These are phyloP conservation scores for Leucocoprinus leucothites DNA, from an alignment of 768 basidiomycete species.

Conservation along the genomic window DNA sequence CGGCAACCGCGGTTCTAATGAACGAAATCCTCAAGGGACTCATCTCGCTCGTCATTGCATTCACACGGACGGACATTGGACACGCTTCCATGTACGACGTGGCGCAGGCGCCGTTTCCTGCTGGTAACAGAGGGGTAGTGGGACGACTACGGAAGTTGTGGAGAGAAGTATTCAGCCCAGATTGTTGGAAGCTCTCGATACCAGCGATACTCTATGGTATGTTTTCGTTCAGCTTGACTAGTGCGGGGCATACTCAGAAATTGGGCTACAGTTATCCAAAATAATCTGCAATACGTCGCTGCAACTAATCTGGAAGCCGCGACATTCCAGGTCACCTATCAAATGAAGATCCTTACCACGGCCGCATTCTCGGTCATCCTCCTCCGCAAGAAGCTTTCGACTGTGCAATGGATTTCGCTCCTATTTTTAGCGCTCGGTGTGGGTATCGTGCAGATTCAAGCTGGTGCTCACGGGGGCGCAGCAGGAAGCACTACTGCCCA, in stretches of 20 bases:
- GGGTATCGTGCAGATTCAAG: slow-evolving; percentile 85
- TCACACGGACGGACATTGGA: slow-evolving; percentile 48
- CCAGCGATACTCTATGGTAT: slow-evolving; percentile 90
- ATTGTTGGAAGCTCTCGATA: slow-evolving; percentile 97
- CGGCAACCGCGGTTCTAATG: slow-evolving; percentile 91
- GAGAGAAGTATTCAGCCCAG: slow-evolving; percentile 76
- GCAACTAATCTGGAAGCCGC: slow-evolving; percentile 92
- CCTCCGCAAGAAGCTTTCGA: slow-evolving; percentile 69
- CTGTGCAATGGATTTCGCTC: slow-evolving; percentile 81
- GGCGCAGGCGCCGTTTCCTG: slow-evolving; percentile 28
- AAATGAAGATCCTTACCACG: slow-evolving; percentile 97
- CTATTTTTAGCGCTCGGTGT: slow-evolving; percentile 86
- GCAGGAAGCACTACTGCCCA: slow-evolving; percentile 27
- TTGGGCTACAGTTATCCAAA: slow-evolving; percentile 64
- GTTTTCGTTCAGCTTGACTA: background rate
- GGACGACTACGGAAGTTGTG: slow-evolving; percentile 44
- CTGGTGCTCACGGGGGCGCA: slow-evolving; percentile 21
- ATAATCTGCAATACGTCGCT: slow-evolving; percentile 94
- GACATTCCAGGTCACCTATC: slow-evolving; percentile 95
- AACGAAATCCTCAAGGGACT: slow-evolving; percentile 91
- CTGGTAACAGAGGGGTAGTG: slow-evolving; percentile 5
- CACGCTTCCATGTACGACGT: slow-evolving; percentile 23
- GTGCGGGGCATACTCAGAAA: background rate
- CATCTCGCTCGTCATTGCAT: slow-evolving; percentile 87
- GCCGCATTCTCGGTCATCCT: slow-evolving; percentile 85